A percentile compares a stretch with the other conserved stretches of the same genome.
phyloP scores from a whole-genome alignment of 331 rosid genomes.

The Saraca asoca region DNA sequence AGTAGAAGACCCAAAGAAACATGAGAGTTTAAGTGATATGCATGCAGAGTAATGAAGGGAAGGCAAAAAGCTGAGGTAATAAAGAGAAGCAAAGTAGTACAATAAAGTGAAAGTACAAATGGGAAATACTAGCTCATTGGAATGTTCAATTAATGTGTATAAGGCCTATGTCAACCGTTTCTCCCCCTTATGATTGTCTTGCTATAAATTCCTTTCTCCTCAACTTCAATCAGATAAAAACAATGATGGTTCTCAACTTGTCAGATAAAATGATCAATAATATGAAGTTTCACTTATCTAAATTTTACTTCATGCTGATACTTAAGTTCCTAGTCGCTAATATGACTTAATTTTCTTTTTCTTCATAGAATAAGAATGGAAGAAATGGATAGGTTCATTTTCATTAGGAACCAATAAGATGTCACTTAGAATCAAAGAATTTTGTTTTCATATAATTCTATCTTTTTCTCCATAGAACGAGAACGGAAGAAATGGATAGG shows the following conservation, averaged over 20 bases:
- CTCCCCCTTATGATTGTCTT: not conserved
- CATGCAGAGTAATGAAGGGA: not conserved
- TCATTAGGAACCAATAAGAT: not conserved
- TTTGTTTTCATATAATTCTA: too few species aligned
- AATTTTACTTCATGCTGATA: not conserved
- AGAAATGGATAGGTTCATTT: slow-evolving; percentile 2
- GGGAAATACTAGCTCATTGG: too few species aligned
- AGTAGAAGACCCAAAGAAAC: not conserved
- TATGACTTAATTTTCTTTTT: not conserved
- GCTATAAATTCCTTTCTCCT: not conserved
- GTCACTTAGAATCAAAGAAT: too few species aligned
- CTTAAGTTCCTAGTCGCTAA: not conserved
- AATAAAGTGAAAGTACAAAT: not conserved
- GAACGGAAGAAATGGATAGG: too few species aligned
- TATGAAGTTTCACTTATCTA: not conserved
- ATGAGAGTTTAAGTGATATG: not conserved
- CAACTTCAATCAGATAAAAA: not conserved
- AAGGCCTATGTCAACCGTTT: too few species aligned
- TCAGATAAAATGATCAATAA: not conserved
- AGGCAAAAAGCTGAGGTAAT: not conserved
- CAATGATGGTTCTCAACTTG: not conserved
- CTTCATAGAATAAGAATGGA: not conserved
- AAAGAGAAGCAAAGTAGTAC: not conserved
- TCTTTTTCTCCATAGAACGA: too few species aligned
- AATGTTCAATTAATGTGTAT: not conserved